A percentile compares a stretch with the other conserved stretches of the same genome.
phyloP scores from a whole-genome alignment of 2,329 filamentous ascomycete genomes.

The Pseudopithomyces maydicus region DNA sequence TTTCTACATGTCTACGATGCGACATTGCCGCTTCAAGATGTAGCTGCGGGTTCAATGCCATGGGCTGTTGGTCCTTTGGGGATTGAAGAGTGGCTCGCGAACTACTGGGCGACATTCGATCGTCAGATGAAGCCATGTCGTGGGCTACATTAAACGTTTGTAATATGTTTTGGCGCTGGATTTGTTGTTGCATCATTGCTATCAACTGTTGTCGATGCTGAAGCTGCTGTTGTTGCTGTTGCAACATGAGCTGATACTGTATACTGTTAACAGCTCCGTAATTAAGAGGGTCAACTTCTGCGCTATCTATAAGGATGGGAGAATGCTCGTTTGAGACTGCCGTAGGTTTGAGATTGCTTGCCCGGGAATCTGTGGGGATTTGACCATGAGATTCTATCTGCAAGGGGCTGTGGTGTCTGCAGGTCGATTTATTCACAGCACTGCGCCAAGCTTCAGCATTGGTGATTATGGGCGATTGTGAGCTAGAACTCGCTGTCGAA shows the following conservation, averaged over 20 bases:
- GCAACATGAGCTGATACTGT: neutral
- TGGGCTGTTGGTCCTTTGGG: slow-evolving; percentile 2
- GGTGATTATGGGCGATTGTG: slow-evolving; percentile 13
- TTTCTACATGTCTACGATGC: neutral
- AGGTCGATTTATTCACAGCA: neutral
- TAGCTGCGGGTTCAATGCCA: slow-evolving; percentile 1
- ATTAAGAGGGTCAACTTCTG: neutral
- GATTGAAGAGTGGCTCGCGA: neutral
- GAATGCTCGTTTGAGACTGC: neutral
- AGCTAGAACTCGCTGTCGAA: neutral
- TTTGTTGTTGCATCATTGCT: neutral
- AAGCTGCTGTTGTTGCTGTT: neutral
- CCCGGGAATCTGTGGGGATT: neutral
- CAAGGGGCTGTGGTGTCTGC: neutral
- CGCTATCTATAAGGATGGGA: neutral
- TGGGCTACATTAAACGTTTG: neutral
- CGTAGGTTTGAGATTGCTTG: neutral
- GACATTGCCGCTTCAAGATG: neutral
- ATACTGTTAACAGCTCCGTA: neutral
- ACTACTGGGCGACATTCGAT: neutral
- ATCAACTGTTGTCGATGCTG: neutral
- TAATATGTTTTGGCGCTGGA: neutral
- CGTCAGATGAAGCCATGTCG: neutral
- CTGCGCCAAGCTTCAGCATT: slow-evolving; percentile 8
- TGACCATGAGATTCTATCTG: neutral